Evolutionary conservation across 768 basidiomycete genomes (phyloP).

Genomic region (Daedaleopsis nitida): DNA sequence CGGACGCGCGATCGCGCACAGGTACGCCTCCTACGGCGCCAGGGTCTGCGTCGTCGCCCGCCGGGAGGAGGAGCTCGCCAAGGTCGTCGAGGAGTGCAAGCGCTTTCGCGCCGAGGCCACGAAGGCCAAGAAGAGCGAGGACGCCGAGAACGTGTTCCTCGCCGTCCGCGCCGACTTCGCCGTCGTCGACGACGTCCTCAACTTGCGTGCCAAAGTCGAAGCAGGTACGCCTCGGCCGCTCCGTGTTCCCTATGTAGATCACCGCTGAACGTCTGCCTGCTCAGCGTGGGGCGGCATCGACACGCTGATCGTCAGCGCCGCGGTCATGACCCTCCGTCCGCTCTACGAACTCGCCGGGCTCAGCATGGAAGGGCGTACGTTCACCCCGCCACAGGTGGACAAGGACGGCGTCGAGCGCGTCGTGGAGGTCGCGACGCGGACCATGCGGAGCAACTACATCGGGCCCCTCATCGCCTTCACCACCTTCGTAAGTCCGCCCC

Average conservation of each 20-base stretch:
- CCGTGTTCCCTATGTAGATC: background rate
- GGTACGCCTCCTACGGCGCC: constrained; percentile 77
- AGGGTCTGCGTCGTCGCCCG: constrained; percentile 75
- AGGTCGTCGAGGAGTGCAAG: constrained; percentile 63
- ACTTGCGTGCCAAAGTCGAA: constrained; percentile 51
- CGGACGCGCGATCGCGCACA: constrained; percentile 66
- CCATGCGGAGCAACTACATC: constrained; percentile 62
- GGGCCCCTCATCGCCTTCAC: constrained; percentile 72
- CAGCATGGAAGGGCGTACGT: constrained; percentile 37
- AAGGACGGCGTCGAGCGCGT: constrained; percentile 60
- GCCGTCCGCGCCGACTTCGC: constrained; percentile 58
- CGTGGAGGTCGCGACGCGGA: constrained; percentile 56
- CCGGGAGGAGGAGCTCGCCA: constrained; percentile 51
- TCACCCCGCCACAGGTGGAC: constrained; percentile 41
- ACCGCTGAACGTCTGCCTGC: background rate
- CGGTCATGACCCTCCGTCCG: constrained; percentile 80
- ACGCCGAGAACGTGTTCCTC: background rate
- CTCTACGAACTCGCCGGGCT: constrained; percentile 71
- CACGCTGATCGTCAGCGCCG: constrained; percentile 80
- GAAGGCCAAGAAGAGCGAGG: background rate
- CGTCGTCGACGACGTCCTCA: constrained; percentile 9
- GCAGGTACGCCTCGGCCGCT: constrained; percentile 41
- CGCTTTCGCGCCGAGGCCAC: constrained; percentile 15
- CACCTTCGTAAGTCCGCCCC: constrained; percentile 57
- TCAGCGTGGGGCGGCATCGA: constrained; percentile 83